Conservation (phyloP, 768 basidiomycete genomes). For the Boletales sp. region DNA sequence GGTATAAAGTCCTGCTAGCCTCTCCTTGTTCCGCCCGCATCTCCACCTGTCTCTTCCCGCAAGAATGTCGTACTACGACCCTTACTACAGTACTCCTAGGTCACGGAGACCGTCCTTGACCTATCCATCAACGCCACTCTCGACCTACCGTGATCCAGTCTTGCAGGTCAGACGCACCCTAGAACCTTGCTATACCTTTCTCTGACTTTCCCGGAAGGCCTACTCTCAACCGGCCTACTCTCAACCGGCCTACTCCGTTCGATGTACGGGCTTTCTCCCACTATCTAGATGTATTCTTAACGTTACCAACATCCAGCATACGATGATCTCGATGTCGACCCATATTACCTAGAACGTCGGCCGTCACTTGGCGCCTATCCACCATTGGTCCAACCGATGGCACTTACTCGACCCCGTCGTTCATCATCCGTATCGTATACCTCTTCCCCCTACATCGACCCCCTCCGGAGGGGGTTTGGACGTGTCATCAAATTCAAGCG, state of each 20-base stretch:
- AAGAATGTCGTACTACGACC: constrained; percentile 45
- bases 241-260: too few relatives aligned
- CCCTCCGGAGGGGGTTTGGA: constrained; percentile 47
- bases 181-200: not conserved
- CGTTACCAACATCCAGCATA: constrained; percentile 37
- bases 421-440: constrained; percentile 39
- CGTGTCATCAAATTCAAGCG: constrained; percentile 69
- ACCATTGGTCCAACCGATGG: constrained; percentile 20
- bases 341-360: constrained; percentile 43
- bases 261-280: not conserved
- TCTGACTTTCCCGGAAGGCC: constrained; percentile 13
- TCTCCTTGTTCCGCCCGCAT: constrained; percentile 2
- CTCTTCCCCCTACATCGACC: constrained; percentile 36
- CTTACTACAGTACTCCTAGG: constrained; percentile 31
- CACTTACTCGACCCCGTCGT: constrained; percentile 28
- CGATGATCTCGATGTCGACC: constrained; percentile 51
- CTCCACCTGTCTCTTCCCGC: constrained; percentile 6
- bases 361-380: constrained; percentile 17
- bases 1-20: constrained; percentile 21
- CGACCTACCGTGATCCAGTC: constrained; percentile 42
- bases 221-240: constrained; percentile 34
- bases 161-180: constrained; percentile 35
- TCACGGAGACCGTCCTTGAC: constrained; percentile 33
- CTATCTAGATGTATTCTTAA: constrained; percentile 1
- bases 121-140: constrained; percentile 31